phyloP scores from a whole-genome alignment of 2,329 filamentous ascomycete species.

The Ascochyta fabae region DNA sequence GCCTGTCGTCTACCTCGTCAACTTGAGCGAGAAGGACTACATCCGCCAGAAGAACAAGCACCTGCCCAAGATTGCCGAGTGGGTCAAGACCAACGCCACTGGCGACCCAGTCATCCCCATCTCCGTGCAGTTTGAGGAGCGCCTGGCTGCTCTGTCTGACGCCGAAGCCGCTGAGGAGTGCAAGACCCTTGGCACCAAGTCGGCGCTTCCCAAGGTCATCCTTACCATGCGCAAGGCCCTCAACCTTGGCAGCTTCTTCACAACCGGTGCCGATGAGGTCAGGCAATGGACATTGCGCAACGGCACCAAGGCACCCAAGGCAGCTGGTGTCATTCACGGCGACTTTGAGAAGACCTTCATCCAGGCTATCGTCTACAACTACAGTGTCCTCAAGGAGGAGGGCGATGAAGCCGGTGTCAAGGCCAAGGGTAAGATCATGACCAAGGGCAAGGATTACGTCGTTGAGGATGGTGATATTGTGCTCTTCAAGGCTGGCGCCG shows the following conservation, averaged over 20 bases:
- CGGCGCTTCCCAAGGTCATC: conserved; percentile 89
- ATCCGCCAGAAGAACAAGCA: conserved; percentile 99
- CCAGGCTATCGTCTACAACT: conserved; percentile 95
- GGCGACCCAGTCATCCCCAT: conserved; percentile 93
- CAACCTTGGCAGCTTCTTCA: conserved; percentile 96
- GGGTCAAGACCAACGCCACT: conserved; percentile 88
- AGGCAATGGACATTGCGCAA: conserved; percentile 97
- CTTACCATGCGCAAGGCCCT: conserved; percentile 90
- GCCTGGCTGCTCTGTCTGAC: conserved; percentile 81
- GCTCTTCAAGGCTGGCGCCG: conserved; percentile 88
- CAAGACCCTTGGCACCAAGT: conserved; percentile 86
- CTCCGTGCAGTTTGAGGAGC: conserved; percentile 91
- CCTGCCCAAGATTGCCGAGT: conserved; percentile 88
- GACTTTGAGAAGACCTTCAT: conserved; percentile 99
- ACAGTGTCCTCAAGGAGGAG: conserved; percentile 76
- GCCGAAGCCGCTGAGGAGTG: conserved; percentile 81
- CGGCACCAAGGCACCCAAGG: conserved; percentile 95
- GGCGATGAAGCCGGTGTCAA: conserved; percentile 89
- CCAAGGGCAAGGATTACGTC: conserved; percentile 97
- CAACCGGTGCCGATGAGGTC: conserved; percentile 92
- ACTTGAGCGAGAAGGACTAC: conserved; percentile 96
- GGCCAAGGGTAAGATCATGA: conserved; percentile 95
- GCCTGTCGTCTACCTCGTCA: conserved; percentile 95
- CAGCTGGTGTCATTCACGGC: conserved; percentile 95
- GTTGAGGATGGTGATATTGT: conserved; percentile 83